Conservation (phyloP, 2,329 filamentous ascomycete genomes). For the Pyrenophora teres region DNA sequence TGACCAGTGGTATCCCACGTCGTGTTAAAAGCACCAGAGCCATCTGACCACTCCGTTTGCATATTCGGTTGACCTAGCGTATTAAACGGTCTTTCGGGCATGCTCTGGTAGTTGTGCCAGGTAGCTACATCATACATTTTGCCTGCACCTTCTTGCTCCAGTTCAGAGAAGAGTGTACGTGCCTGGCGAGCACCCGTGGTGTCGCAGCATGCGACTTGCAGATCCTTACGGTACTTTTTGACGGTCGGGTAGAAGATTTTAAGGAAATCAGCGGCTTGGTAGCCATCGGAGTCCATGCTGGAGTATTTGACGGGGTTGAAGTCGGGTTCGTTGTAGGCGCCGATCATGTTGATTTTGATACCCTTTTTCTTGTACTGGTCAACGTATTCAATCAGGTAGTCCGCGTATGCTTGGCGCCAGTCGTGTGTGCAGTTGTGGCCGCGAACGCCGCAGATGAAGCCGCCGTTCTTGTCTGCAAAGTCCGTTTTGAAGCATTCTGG, state of each 20-base stretch:
- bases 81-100: slow-evolving; percentile 47
- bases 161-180: slow-evolving; percentile 6
- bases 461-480: slow-evolving; percentile 48
- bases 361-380: slow-evolving; percentile 47
- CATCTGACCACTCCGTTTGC: slow-evolving; percentile 57
- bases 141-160: slow-evolving; percentile 46
- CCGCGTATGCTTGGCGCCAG: slow-evolving; percentile 54
- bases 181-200: slow-evolving; percentile 37
- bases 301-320: slow-evolving; percentile 47
- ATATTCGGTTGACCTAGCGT: slow-evolving; percentile 51
- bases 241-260: slow-evolving; percentile 49
- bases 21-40: slow-evolving; percentile 42
- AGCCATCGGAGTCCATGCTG: slow-evolving; percentile 52
- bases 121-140: slow-evolving; percentile 46
- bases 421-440: slow-evolving; percentile 46
- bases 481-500: slow-evolving; percentile 58
- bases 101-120: slow-evolving; percentile 49
- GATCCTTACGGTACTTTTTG: slow-evolving; percentile 35
- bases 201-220: slow-evolving; percentile 51
- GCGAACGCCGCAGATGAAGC: slow-evolving; percentile 51
- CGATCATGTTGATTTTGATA: slow-evolving; percentile 46
- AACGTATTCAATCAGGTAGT: slow-evolving; percentile 54
- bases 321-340: slow-evolving; percentile 52
- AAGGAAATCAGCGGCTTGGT: slow-evolving; percentile 57
- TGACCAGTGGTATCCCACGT: slow-evolving; percentile 55